Evolutionary conservation across 352 stramenopile genomes (phyloP).

Genomic region (Globisporangium yorkense): DNA sequence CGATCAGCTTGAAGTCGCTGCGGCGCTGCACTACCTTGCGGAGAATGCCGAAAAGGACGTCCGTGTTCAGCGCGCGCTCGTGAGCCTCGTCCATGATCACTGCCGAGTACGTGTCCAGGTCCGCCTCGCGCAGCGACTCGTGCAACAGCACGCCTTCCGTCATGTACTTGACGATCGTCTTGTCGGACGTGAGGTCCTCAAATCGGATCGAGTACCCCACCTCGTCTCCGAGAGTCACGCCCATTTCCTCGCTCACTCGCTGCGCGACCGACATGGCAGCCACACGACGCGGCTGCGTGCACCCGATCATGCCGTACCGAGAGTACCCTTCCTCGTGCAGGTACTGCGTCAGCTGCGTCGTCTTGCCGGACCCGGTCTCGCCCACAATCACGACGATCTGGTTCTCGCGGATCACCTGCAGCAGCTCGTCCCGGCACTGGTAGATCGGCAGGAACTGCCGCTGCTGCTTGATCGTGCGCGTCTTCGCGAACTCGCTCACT

Average conservation of each 20-base stretch:
- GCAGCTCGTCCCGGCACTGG: conserved; percentile 92
- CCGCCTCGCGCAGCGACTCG: conserved; percentile 91
- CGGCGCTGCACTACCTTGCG: conserved; percentile 87
- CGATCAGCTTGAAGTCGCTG: conserved; percentile 89
- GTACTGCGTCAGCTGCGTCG: conserved; percentile 97
- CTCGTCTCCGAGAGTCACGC: conserved; percentile 88
- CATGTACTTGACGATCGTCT: conserved; percentile 98
- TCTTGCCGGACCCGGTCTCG: conserved; percentile 97
- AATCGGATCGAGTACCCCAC: conserved; percentile 93
- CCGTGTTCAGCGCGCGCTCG: conserved; percentile 92
- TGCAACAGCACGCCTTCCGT: conserved; percentile 87
- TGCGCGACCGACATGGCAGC: conserved; percentile 99
- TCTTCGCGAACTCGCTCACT: conserved; percentile 95
- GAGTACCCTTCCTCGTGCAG: conserved; percentile 90
- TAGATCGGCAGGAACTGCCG: conserved; percentile 96
- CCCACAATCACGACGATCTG: conserved; percentile 98
- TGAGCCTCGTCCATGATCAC: conserved; percentile 95
- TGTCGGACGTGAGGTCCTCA: conserved; percentile 91
- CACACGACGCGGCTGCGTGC: conserved; percentile 97
- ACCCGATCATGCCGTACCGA: conserved; percentile 90
- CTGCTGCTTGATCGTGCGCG: conserved; percentile 94
- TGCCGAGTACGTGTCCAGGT: conserved; percentile 83
- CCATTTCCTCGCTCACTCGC: conserved; percentile 97
- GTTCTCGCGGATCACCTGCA: conserved; percentile 98
- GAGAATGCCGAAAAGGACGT: conserved; percentile 93